Conservation (phyloP, 2,329 filamentous ascomycete genomes). For the Curvularia lunata region DNA sequence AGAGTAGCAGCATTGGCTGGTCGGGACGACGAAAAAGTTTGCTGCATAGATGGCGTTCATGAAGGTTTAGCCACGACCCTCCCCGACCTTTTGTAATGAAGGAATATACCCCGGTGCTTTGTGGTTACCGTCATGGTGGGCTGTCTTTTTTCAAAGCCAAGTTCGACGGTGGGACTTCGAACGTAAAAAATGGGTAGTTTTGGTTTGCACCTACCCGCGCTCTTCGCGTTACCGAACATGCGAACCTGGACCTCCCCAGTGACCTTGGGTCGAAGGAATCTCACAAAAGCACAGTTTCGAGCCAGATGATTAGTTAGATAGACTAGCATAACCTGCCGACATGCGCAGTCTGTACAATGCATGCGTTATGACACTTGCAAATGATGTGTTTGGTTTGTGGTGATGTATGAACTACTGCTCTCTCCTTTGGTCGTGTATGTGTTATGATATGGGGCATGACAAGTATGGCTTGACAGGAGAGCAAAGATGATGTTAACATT, state of each 20-base stretch:
- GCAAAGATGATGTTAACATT: no score
- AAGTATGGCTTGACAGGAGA: no score
- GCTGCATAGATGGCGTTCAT: slow-evolving; percentile 50
- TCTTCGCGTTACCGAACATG: slow-evolving; percentile 20
- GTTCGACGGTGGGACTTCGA: slow-evolving; percentile 34
- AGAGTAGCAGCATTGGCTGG: slow-evolving; percentile 36
- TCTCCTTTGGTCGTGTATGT: no score
- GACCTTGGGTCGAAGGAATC: slow-evolving; percentile 48
- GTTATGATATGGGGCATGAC: no score
- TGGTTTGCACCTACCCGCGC: slow-evolving; percentile 38
- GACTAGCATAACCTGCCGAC: slow-evolving; percentile 36
- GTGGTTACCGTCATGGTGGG: slow-evolving; percentile 37
- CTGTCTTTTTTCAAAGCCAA: slow-evolving; percentile 28
- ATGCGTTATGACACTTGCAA: slow-evolving; percentile 31
- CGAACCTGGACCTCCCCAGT: slow-evolving; percentile 20
- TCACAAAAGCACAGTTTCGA: slow-evolving; percentile 46
- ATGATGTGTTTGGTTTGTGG: neutral
- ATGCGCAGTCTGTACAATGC: slow-evolving; percentile 35
- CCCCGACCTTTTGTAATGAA: slow-evolving; percentile 36
- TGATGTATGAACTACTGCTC: no score
- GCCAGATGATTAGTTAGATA: slow-evolving; percentile 44
- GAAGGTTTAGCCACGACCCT: slow-evolving; percentile 35
- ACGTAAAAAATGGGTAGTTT: slow-evolving; percentile 17
- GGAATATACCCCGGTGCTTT: slow-evolving; percentile 44
- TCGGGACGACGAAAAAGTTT: slow-evolving; percentile 44